These are phyloP conservation scores for Jackrogersella minutella DNA, from an alignment of 495 filamentous ascomycete species.

Conservation along the genomic window DNA sequence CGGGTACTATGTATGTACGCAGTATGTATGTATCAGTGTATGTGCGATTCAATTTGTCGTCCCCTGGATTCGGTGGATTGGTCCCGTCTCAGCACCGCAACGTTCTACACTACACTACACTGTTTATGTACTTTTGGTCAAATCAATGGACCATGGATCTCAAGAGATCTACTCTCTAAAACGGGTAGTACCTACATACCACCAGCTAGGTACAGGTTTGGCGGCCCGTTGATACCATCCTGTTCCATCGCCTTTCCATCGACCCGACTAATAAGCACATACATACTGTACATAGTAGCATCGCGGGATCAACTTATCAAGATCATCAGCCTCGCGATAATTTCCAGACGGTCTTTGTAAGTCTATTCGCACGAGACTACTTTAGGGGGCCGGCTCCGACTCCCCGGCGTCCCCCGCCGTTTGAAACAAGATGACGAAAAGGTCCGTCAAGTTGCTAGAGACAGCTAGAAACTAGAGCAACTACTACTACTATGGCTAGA, in stretches of 20 bases:
- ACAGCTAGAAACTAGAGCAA: too few species aligned
- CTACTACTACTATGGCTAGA: constrained; percentile 25
- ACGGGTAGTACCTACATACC: too few species aligned
- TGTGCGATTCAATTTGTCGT: constrained; percentile 16
- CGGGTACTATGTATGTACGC: too few species aligned
- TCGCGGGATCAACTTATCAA: too few species aligned
- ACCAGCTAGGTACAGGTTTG: constrained; percentile 1
- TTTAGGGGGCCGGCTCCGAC: constrained; percentile 14
- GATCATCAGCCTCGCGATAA: constrained; percentile 24
- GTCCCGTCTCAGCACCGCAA: not conserved
- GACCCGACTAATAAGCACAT: not conserved
- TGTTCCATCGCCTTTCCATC: constrained; percentile 14
- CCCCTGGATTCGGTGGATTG: too few species aligned
- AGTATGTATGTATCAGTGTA: too few species aligned
- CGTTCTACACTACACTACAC: constrained; percentile 22
- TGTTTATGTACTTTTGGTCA: too few species aligned
- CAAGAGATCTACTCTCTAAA: constrained; percentile 15
- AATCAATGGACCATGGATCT: constrained; percentile 21
- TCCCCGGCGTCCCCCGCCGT: constrained; percentile 31
- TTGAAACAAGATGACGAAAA: constrained; percentile 38
- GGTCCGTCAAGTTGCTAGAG: constrained; percentile 21
- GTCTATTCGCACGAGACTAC: constrained; percentile 8
- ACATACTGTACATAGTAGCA: not conserved
- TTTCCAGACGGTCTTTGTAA: constrained; percentile 12
- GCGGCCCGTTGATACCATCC: constrained; percentile 19